These are phyloP conservation scores for Mortierella sp. DNA, from an alignment of 371 early-diverging fungal genomes.

Conservation along the genomic window DNA sequence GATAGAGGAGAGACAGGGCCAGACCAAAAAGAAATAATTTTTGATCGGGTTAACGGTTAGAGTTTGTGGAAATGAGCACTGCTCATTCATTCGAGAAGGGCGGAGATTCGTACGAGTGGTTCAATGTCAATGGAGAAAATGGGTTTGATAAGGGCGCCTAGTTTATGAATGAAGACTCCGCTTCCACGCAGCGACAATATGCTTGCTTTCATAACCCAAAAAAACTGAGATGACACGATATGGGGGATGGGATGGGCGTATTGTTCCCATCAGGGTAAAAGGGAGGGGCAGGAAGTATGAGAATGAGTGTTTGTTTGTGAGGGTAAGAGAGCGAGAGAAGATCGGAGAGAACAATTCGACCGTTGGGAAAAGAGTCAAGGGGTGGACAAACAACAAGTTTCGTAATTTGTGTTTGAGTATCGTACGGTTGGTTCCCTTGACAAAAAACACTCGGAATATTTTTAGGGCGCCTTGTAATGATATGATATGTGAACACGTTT, in stretches of 20 bases:
- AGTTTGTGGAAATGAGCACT: not conserved
- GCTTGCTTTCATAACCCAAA: conserved; percentile 12
- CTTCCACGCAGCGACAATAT: too few species aligned
- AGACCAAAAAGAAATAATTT: not conserved
- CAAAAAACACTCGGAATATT: not conserved
- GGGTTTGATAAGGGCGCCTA: too few species aligned
- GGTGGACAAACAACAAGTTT: not conserved
- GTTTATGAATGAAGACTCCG: too few species aligned
- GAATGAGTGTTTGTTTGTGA: not conserved
- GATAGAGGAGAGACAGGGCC: not conserved
- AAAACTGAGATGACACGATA: not conserved
- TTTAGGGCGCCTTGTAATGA: too few species aligned
- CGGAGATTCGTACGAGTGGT: too few species aligned
- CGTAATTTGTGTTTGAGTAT: not conserved
- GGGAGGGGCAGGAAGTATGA: not conserved
- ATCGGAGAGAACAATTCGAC: conserved; percentile 6
- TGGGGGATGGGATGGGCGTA: not conserved
- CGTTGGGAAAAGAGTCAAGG: not conserved
- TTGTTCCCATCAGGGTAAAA: conserved; percentile 1
- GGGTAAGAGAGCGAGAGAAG: not conserved
- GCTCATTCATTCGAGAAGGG: not conserved
- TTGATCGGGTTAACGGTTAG: not conserved
- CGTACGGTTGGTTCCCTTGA: too few species aligned
- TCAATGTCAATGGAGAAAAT: too few species aligned
- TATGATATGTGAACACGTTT: not conserved